Conservation (phyloP, 1,284 basidiomycete genomes). For the Veloboletus limbatus region DNA sequence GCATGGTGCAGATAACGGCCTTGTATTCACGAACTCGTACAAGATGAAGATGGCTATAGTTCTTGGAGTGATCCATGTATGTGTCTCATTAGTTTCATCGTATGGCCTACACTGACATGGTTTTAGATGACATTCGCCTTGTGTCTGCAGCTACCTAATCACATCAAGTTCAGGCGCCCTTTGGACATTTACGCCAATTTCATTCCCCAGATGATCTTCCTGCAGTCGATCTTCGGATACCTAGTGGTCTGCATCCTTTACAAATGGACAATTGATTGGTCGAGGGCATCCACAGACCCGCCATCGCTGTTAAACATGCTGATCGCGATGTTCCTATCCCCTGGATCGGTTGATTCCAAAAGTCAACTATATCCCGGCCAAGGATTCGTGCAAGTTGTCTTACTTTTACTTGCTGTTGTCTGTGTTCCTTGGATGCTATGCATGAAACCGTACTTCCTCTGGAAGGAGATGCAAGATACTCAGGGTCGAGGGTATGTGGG, state of each 20-base stretch:
- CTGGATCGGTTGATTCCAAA: conserved; percentile 72
- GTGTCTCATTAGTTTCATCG: conserved; percentile 32
- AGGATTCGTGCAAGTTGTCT: conserved; percentile 76
- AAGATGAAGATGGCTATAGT: conserved; percentile 99
- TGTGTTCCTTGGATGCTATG: conserved; percentile 97
- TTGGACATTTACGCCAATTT: conserved; percentile 92
- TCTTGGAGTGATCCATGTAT: conserved; percentile 92
- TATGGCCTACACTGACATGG: conserved; percentile 12
- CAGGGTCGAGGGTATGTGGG: conserved; percentile 84
- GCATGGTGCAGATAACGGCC: conserved; percentile 90
- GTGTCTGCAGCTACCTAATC: conserved; percentile 94
- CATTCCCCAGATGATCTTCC: conserved; percentile 95
- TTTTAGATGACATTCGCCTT: conserved; percentile 96
- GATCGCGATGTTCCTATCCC: conserved; percentile 91
- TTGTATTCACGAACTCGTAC: conserved; percentile 97
- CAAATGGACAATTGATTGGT: conserved; percentile 98
- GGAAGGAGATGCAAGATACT: conserved; percentile 87
- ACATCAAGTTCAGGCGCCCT: conserved; percentile 86
- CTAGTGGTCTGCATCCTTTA: conserved; percentile 93
- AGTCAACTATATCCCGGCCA: conserved; percentile 87
- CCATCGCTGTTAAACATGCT: conserved; percentile 95
- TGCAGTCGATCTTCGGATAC: conserved; percentile 97
- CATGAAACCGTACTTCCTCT: conserved; percentile 91
- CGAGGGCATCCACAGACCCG: conserved; percentile 63
- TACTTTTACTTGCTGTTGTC: conserved; percentile 79